Evolutionary conservation across 139 green algal species (phyloP).

Genomic region (Dunaliella primolecta): DNA sequence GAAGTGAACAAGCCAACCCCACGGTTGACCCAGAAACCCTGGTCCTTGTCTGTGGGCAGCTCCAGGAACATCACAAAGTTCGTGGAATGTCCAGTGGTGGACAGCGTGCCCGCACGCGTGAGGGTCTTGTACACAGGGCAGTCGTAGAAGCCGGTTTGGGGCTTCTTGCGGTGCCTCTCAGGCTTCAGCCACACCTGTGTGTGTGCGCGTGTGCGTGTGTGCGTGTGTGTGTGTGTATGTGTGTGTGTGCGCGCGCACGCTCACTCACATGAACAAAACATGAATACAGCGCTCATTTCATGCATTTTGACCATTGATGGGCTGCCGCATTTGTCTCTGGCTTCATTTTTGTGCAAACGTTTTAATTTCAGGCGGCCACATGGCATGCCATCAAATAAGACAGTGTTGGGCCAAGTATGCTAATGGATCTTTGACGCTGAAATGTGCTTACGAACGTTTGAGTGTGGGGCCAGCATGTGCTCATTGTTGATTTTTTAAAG

Average conservation of each 20-base stretch:
- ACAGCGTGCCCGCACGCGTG: slow-evolving; percentile 62
- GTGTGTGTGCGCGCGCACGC: not conserved
- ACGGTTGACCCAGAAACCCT: slow-evolving; percentile 77
- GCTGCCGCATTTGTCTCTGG: too few relatives aligned
- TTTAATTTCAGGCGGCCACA: too few relatives aligned
- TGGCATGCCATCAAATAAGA: too few relatives aligned
- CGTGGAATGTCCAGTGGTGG: slow-evolving; percentile 80
- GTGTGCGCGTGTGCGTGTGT: not conserved
- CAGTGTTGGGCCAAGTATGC: too few relatives aligned
- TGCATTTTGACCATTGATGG: too few relatives aligned
- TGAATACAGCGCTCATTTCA: too few relatives aligned
- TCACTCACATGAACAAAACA: too few relatives aligned
- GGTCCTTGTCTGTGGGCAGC: slow-evolving; percentile 54
- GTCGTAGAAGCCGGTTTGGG: slow-evolving; percentile 54
- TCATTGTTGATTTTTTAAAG: too few relatives aligned
- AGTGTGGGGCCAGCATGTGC: too few relatives aligned
- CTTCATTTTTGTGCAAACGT: too few relatives aligned
- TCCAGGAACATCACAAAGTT: slow-evolving; percentile 88
- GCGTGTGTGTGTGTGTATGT: not conserved
- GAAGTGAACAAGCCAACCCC: slow-evolving; percentile 75
- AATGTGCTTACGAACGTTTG: too few relatives aligned
- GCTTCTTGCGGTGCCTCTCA: slow-evolving; percentile 53
- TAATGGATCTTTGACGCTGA: too few relatives aligned
- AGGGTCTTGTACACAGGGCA: slow-evolving; percentile 78
- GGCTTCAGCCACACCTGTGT: slow-evolving; percentile 36